Base-by-base conservation (phyloP, 2,329 filamentous ascomycete species). In the Aureobasidium lini region DNA sequence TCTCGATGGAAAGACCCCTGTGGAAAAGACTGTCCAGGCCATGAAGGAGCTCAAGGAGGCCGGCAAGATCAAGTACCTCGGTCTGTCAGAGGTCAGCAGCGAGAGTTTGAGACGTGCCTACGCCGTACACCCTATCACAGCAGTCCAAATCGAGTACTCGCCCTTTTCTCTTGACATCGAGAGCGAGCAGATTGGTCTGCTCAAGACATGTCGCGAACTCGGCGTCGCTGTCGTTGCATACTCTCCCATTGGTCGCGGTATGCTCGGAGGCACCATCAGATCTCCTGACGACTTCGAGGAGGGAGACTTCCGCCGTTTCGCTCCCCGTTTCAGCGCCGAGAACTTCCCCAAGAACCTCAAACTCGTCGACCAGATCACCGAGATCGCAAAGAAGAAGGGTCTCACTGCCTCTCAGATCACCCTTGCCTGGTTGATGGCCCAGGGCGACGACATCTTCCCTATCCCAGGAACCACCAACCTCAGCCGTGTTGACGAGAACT, bases 361-460 rank as follows among this genome's bases (percentile, higher is more conserved):
- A 62, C 68, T 86, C 2, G 78, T 84, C 3, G 77, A 81, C 34
- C 69, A 69, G 16, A 75, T 87, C 59, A 68, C 71, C 3, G 72
- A 66, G 5, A 66, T 86, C 6, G 83, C 82, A 0, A 71, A 76
- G 43, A 74, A 71, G 62, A 86, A 87, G 70, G 77, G 73, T 3
- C 76, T 75, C 47, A 84, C 84, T 0, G 64, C 82, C 0, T 76
- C 76, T 1, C 80, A 89, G 67, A 67, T 89, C 34, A 79, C 82
- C 1, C 73, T 88, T 31, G 84, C 84, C 0, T 88, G 85, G 84
- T 64, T 88, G 59, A 65, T 85, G 63, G 78, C 78, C 4, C 83
- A 87, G 65, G 82, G 81, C 0, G 48, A 62, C 49, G 64, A 61
- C 28, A 34, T 63, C 37, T 56, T 63, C 48, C 64, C 64, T 31